Conservation (phyloP, 148 eudicot genomes). For the Fagopyrum esculentum region DNA sequence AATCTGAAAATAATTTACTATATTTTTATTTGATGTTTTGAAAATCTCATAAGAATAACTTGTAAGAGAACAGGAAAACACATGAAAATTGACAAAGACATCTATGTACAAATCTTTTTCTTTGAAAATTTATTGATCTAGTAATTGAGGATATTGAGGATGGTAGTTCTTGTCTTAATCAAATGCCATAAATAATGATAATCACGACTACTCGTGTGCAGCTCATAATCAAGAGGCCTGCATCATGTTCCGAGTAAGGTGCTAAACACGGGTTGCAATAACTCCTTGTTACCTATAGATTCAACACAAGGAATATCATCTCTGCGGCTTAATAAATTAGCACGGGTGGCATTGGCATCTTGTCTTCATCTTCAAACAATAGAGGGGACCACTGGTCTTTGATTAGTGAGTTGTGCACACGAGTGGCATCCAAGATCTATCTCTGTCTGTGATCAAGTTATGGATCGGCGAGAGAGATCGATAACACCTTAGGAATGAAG, state of each 20-base stretch:
- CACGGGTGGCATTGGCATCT: background rate
- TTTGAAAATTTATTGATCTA: background rate
- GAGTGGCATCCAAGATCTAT: background rate
- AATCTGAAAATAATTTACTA: background rate
- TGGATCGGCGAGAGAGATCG: background rate
- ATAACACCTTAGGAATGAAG: background rate
- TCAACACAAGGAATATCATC: background rate
- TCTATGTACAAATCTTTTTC: background rate
- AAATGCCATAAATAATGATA: constrained; percentile 9
- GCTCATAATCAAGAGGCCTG: background rate
- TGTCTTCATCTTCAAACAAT: background rate
- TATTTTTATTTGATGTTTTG: too few species aligned
- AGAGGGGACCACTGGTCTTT: background rate
- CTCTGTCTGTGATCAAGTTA: background rate
- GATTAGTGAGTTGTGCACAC: background rate
- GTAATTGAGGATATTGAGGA: constrained; percentile 21
- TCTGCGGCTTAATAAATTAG: background rate
- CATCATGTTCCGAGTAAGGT: background rate
- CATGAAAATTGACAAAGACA: background rate
- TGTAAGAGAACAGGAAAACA: too few species aligned
- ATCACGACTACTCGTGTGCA: background rate
- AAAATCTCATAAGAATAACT: too few species aligned
- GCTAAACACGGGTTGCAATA: background rate
- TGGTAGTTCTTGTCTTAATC: constrained; percentile 26
- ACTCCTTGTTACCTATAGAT: background rate